A percentile compares a stretch with the other conserved stretches of the same genome.
These are phyloP conservation scores for Ceratocystis harringtonii DNA, from an alignment of 2,329 filamentous ascomycete genomes.

Conservation along the genomic window DNA sequence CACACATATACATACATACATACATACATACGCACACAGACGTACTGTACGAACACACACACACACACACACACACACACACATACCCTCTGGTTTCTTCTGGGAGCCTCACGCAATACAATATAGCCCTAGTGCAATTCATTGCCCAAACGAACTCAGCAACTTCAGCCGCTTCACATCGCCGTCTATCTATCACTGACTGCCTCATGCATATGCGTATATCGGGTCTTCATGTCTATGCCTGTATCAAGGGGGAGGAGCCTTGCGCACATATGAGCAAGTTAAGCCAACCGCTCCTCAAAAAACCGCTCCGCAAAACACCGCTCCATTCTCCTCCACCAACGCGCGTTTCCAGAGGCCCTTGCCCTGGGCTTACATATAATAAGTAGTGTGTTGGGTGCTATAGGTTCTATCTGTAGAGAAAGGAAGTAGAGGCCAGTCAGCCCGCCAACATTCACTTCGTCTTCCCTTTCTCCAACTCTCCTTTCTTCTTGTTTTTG, in stretches of 20 bases:
- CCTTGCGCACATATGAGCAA: conserved; percentile 10
- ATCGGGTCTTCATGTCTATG: not conserved
- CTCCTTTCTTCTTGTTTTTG: too few species aligned
- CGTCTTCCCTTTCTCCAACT: too few species aligned
- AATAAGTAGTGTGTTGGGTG: too few species aligned
- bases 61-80: not conserved
- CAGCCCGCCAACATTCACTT: too few species aligned
- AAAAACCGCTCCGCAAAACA: not conserved
- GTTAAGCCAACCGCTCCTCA: not conserved
- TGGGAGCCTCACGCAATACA: not conserved
- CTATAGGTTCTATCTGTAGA: too few species aligned
- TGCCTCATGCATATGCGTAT: not conserved
- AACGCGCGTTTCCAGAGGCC: too few species aligned
- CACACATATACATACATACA: not conserved
- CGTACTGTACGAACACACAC: not conserved
- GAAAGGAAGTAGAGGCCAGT: too few species aligned
- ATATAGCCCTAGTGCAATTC: not conserved
- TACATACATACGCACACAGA: not conserved
- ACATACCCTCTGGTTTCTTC: not conserved
- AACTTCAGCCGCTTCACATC: not conserved
- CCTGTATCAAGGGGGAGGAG: not conserved
- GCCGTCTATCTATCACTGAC: not conserved
- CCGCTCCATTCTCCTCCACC: not conserved
- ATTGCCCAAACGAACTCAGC: too few species aligned
- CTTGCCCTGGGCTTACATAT: too few species aligned